Percentiles rank a stretch among this genome's conserved stretches.
Conservation (phyloP, 805 yeast species). For the Suhomyces emberorum region DNA sequence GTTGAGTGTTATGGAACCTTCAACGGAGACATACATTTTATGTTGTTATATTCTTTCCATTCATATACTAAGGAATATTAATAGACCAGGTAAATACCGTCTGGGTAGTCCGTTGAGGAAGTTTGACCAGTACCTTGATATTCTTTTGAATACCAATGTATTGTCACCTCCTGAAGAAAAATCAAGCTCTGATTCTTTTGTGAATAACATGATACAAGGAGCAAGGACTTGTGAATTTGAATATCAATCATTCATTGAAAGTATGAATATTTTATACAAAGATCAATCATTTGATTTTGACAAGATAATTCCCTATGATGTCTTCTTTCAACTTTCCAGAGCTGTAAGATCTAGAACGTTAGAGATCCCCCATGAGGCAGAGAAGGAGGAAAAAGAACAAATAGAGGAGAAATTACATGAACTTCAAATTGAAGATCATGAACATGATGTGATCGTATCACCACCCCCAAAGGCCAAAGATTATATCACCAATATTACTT, state of each 20-base stretch:
- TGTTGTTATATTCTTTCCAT: slow-evolving; percentile 15
- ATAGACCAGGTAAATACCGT: slow-evolving; percentile 1
- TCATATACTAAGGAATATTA: slow-evolving; percentile 11
- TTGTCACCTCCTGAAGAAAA: slow-evolving; percentile 13
- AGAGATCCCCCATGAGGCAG: slow-evolving; percentile 53
- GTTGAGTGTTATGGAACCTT: slow-evolving; percentile 21
- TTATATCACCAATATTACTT: slow-evolving; percentile 47
- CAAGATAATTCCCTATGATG: slow-evolving; percentile 18
- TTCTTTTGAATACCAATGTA: slow-evolving; percentile 28
- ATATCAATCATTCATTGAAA: slow-evolving; percentile 8
- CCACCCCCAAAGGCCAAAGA: slow-evolving; percentile 22
- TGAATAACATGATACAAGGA: slow-evolving; percentile 4
- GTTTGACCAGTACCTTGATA: slow-evolving; percentile 27
- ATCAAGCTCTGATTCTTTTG: slow-evolving; percentile 9
- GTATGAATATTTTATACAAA: background rate
- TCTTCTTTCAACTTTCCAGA: slow-evolving; percentile 28
- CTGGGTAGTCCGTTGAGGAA: slow-evolving; percentile 17
- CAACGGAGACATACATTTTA: slow-evolving; percentile 25
- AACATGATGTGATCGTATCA: background rate
- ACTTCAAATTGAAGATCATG: background rate
- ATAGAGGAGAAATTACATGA: background rate
- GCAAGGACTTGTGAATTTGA: slow-evolving; percentile 9
- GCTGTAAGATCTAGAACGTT: slow-evolving; percentile 59
- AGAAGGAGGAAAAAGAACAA: slow-evolving; percentile 3
- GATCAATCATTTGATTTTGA: slow-evolving; percentile 5